Conservation (phyloP, 2,329 filamentous ascomycete species). For the Pseudogymnoascus sp. region DNA sequence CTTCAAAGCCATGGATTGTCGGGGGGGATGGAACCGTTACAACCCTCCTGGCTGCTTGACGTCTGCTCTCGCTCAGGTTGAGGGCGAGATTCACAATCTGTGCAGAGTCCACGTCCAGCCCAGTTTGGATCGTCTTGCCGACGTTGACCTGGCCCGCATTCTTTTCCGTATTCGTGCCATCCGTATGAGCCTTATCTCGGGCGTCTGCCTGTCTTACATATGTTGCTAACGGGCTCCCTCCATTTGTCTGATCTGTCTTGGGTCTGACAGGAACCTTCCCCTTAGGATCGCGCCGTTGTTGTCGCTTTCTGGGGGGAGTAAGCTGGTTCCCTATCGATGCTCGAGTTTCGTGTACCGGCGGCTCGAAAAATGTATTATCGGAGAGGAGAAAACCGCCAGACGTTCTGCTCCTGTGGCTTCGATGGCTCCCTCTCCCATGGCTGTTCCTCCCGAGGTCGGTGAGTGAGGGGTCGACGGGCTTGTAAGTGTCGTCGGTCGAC, state of each 20-base stretch:
- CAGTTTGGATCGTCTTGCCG: conserved; percentile 17
- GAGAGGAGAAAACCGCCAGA: conserved; percentile 28
- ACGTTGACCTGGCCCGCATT: conserved; percentile 6
- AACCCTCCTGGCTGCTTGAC: conserved; percentile 53
- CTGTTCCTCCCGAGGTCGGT: conserved; percentile 8
- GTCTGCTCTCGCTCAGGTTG: conserved; percentile 75
- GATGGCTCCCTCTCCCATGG: conserved; percentile 22
- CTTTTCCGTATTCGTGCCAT: conserved; percentile 3
- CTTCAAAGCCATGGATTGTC: conserved; percentile 27
- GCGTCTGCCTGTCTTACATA: conserved; percentile 18
- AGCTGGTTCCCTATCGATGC: conserved; percentile 9
- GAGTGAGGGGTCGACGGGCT: background rate
- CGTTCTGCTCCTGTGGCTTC: conserved; percentile 23
- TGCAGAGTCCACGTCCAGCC: conserved; percentile 66
- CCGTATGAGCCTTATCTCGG: background rate
- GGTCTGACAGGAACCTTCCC: conserved; percentile 22
- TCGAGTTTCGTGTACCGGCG: conserved; percentile 10
- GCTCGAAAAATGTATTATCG: conserved; percentile 20
- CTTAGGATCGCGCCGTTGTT: conserved; percentile 21
- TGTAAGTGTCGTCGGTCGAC: background rate
- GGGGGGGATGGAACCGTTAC: conserved; percentile 42
- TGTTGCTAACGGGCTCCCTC: conserved; percentile 23
- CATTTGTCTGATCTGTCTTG: conserved; percentile 18
- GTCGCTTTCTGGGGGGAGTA: conserved; percentile 15
- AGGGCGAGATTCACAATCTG: conserved; percentile 92